Conservation (phyloP, 495 filamentous ascomycete genomes). For the Mycothermus thermophilus region DNA sequence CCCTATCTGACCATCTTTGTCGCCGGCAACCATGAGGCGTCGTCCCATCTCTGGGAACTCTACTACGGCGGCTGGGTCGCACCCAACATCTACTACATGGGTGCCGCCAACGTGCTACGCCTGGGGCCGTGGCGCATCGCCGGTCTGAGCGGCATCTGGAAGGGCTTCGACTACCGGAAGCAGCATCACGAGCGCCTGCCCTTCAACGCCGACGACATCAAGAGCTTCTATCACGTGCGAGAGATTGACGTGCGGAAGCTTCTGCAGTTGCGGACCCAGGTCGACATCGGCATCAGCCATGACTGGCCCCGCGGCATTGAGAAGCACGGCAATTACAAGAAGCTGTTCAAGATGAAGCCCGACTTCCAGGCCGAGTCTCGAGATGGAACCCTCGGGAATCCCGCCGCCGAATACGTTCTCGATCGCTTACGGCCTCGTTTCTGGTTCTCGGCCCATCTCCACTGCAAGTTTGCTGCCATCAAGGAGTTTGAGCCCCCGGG, state of each 20-base stretch:
- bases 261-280: slow-evolving; percentile 63
- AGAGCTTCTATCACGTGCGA: slow-evolving; percentile 72
- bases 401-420: slow-evolving; percentile 63
- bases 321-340: slow-evolving; percentile 47
- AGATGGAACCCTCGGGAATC: slow-evolving; percentile 58
- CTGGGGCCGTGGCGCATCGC: slow-evolving; percentile 75
- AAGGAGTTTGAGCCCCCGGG: slow-evolving; percentile 42
- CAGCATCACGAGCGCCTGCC: slow-evolving; percentile 78
- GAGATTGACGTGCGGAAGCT: slow-evolving; percentile 87
- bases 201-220: slow-evolving; percentile 57
- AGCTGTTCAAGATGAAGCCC: slow-evolving; percentile 55
- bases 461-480: slow-evolving; percentile 67
- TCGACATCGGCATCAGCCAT: slow-evolving; percentile 84
- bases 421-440: slow-evolving; percentile 65
- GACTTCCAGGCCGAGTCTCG: slow-evolving; percentile 60
- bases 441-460: slow-evolving; percentile 93
- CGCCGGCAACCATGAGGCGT: slow-evolving; percentile 88
- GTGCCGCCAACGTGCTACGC: slow-evolving; percentile 74
- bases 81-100: slow-evolving; percentile 91
- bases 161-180: slow-evolving; percentile 67
- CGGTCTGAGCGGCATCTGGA: slow-evolving; percentile 90
- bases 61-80: slow-evolving; percentile 97
- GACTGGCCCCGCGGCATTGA: slow-evolving; percentile 87
- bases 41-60: slow-evolving; percentile 73
- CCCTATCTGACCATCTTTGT: slow-evolving; percentile 87